These are phyloP conservation scores for Cymbopogon flexuosus DNA, from an alignment of 202 grass and related monocot species.

Conservation along the genomic window DNA sequence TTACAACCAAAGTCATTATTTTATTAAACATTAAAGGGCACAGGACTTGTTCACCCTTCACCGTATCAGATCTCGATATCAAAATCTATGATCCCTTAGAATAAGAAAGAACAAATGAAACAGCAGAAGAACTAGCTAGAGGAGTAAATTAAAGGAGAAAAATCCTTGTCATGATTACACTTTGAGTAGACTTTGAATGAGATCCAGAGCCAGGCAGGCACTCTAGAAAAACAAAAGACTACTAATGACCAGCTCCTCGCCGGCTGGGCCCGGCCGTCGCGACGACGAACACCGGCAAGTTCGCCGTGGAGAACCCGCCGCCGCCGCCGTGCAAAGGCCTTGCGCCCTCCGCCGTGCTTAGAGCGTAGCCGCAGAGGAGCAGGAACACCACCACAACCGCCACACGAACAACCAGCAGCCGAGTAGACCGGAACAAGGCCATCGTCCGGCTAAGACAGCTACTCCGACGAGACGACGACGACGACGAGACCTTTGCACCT, in stretches of 20 bases:
- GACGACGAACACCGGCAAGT: constrained; percentile 32
- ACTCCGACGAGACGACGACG: not conserved
- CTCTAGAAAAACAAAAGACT: not conserved
- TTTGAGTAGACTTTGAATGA: not conserved
- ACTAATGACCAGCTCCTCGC: constrained; percentile 56
- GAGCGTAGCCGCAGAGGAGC: constrained; percentile 42
- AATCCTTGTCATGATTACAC: not conserved
- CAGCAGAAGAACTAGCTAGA: not conserved
- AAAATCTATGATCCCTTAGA: not conserved
- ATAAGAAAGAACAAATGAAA: constrained; percentile 38
- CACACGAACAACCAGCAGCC: not conserved
- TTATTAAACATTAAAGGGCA: not conserved
- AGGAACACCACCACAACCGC: constrained; percentile 14
- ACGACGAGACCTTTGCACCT: no score
- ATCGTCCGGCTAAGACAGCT: not conserved
- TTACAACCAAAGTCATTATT: not conserved
- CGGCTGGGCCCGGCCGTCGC: constrained; percentile 55
- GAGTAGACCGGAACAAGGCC: not conserved
- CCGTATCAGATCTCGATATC: not conserved
- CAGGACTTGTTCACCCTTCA: not conserved
- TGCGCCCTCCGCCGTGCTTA: constrained; percentile 38
- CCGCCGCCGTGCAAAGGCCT: constrained; percentile 29
- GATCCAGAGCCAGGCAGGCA: not conserved
- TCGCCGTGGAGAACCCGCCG: constrained; percentile 4
- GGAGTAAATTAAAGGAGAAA: not conserved